Evolutionary conservation across 257 asterid genomes (phyloP), one percentile per base, ranked within the genome.

Genomic region (Solanum sitiens): DNA sequence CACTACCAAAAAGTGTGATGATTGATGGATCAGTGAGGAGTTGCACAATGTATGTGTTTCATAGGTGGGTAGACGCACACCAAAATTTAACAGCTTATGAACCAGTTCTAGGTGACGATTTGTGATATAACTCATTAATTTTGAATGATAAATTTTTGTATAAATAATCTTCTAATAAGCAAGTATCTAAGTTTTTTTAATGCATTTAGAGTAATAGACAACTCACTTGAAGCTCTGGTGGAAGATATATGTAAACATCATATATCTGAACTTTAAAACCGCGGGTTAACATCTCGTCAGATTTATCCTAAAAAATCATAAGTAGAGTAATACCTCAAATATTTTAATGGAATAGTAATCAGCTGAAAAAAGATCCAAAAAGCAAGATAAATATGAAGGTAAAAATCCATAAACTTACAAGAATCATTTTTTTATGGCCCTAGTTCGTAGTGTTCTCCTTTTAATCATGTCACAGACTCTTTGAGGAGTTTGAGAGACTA

Each of bases 261-360:
- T 97, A 95, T 86, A 97, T 97, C 91, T 97, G 98, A 91, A 95
- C 98, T 94, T 97, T 97, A 87, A 97, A 97, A 79, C 99, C 98
- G 79, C 98, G 94, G 92, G 98, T 95, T 95, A 97, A 86, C 99
- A 97, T 97, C 93, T 97, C 99, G 90, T 97, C 99, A 74, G 99
- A 97, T 90, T 97, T 98, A 87, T 97, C 98, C 99, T 97, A 35
- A 35, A 25, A 90, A 68, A 65, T 74, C 35, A 86, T 71, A 45
- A 88, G 56, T 16, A 65, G 27, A 72, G 83, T 50, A 73, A 73
- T 14, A 33, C n/a, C 40, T 33, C 23, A 35, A 30, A 18, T 47
- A 45, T 8, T 45, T 71, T 27, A 50, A 47, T 44, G 71, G 39
- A 47, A 35, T 44, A 3, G 33, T 86, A 44, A 45, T 33, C 21